Conservation (phyloP, 257 asterid genomes). For the Solanum medicagineum region DNA sequence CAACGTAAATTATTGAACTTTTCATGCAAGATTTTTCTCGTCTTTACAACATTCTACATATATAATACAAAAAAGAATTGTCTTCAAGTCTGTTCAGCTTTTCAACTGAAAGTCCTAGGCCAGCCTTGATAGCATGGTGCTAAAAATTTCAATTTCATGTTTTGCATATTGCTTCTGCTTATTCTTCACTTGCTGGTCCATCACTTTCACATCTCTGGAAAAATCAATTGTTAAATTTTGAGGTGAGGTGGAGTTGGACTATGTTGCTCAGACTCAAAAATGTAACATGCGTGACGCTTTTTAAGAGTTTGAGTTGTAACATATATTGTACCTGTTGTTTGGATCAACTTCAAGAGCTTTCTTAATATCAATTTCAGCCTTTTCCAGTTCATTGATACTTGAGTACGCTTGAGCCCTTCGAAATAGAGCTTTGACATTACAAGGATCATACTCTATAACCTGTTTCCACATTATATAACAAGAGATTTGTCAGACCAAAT, state of each 20-base stretch:
- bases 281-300: background rate
- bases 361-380: slow-evolving; percentile 39
- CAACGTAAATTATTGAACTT: no score
- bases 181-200: slow-evolving; percentile 31
- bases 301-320: background rate
- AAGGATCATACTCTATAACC: slow-evolving; percentile 38
- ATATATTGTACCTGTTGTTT: slow-evolving; percentile 26
- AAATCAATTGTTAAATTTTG: background rate
- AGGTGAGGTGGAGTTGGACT: background rate
- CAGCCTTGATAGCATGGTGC: slow-evolving; percentile 35
- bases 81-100: background rate
- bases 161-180: slow-evolving; percentile 25
- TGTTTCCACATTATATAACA: background rate
- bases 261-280: background rate
- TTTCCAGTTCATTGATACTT: slow-evolving; percentile 31
- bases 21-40: no score
- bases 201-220: slow-evolving; percentile 40
- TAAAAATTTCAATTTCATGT: slow-evolving; percentile 34
- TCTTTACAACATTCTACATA: no score
- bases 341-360: slow-evolving; percentile 37
- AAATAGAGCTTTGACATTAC: slow-evolving; percentile 40
- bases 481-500: background rate
- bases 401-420: slow-evolving; percentile 47
- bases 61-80: background rate
- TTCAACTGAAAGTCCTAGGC: slow-evolving; percentile 1